Base-by-base conservation (phyloP, 2,329 filamentous ascomycete species). In the Xylariomycetidae sp. region DNA sequence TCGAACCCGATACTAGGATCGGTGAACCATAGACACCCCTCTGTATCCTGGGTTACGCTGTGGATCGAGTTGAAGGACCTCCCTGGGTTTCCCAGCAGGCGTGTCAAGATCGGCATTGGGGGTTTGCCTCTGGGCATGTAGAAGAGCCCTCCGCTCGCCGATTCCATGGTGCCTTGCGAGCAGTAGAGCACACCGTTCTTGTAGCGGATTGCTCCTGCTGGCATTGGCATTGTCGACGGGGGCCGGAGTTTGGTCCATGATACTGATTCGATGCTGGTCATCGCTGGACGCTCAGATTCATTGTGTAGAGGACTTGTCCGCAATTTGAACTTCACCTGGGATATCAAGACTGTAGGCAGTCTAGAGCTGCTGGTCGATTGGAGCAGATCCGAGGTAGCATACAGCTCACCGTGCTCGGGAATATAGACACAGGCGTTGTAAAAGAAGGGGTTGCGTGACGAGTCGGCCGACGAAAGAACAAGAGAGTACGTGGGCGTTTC, bases 11-110 rank as follows among this genome's bases (percentile, higher is more conserved):
- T 59, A 16, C 51, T 53, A 0, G 66, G 60, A 45, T 74, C 70
- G 1, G 68, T 71, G 42, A 73, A 73, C 69, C 69, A 74, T 9
- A 73, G 45, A 1, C 53, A 49, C 1, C 62, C 63, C 38, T 69
- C 62, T 2, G 18, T 25, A 2, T 61, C 56, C 9, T 60, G 48
- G 2, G 59, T 53, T 4, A 69, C 64, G 38, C 62, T 61, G 40
- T 67, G 65, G 16, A 64, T 56, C 18, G 63, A 68, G 51, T 71
- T 72, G 49, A 73, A 70, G 6, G 64, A 61, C 17, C 58, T 55
- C 8, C 62, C 62, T n/a, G n/a, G n/a, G n/a, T n/a, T n/a, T n/a
- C n/a, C n/a, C 31, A 64, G 61, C 50, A 62, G 72, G 20, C 57
- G 60, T 5, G 59, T 63, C 4, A 67, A 49, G n/a, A 71, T 29